Evolutionary conservation across 2,329 filamentous ascomycete species (phyloP), one percentile per base, ranked within the genome.

Genomic region (Didymella keratinophila): DNA sequence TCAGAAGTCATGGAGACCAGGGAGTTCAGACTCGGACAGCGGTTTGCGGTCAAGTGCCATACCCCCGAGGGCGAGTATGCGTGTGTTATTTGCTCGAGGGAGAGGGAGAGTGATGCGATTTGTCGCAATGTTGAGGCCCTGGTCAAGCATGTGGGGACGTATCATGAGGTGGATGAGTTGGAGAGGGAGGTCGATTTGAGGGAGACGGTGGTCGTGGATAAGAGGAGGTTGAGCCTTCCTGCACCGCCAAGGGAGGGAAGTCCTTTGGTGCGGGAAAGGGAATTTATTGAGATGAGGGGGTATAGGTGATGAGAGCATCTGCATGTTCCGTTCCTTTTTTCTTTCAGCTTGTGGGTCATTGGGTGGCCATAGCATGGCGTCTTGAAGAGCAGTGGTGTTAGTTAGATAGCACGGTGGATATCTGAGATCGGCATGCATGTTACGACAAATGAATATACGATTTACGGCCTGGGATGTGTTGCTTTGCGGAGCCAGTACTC

Each of bases 41-140:
- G 75, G 9, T 78, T 78, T 56, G 71, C 75, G 7, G 59, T 77
- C 49, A 77, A 78, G 48, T 76, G 75, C 48, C 75, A 78, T 44
- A 76, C 74, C 0, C 65, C 68, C 1, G 70, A 73, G 14, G 75
- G 74, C 28, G 69, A 73, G 57, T 77, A 72, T 51, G 76, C 76
- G 5, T 78, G 76, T 52, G 69, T 74, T 6, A 68, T 78, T 3
- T 78, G 76, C 55, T 71, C 60, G 44, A 61, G 62, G 44, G 56
- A 68, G n/a, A 59, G 73, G 3, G 75, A 77, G 2, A 68, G 72
- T 1, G 75, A 77, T 62, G 75, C 74, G 0, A 68, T 78, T 6
- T 76, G 74, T 25, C 63, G 75, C 3, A 73, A 62, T 8, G 71
- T 74, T 14, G 73, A 76, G 51, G 66, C 65, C n/a, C 51, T 78